These are phyloP conservation scores for Mycena vitilis DNA, from an alignment of 768 basidiomycete species.

Conservation along the genomic window DNA sequence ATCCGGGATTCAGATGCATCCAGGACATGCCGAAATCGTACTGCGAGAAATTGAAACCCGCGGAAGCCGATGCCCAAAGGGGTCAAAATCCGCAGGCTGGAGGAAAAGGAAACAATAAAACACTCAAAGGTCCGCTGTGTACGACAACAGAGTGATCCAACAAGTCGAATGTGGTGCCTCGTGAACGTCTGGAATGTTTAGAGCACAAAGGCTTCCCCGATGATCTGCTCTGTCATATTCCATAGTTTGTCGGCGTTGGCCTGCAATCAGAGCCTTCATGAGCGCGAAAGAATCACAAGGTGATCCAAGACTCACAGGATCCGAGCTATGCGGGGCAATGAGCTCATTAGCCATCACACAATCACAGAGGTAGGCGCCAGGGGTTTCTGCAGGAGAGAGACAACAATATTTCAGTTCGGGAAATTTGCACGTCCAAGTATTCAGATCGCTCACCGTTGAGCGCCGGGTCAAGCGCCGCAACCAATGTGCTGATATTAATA, in stretches of 20 bases:
- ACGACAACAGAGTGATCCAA: too few relatives aligned
- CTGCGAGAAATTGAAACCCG: too few relatives aligned
- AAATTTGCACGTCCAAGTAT: too few relatives aligned
- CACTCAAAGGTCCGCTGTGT: too few relatives aligned
- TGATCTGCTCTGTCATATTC: slow-evolving; percentile 2
- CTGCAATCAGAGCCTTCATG: neutral
- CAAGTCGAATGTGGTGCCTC: too few relatives aligned
- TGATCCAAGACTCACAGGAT: slow-evolving; percentile 16
- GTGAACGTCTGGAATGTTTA: too few relatives aligned
- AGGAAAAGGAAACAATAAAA: too few relatives aligned
- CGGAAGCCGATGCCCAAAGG: too few relatives aligned
- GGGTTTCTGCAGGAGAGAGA: neutral
- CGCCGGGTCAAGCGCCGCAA: slow-evolving; percentile 27
- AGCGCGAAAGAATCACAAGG: neutral
- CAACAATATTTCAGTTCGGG: too few relatives aligned
- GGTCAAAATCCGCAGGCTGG: too few relatives aligned
- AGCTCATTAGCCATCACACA: slow-evolving; percentile 2
- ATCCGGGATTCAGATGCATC: too few relatives aligned
- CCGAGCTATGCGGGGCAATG: slow-evolving; percentile 1
- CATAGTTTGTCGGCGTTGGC: slow-evolving; percentile 16
- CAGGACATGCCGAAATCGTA: too few relatives aligned
- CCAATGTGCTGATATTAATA: slow-evolving; percentile 18
- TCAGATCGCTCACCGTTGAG: slow-evolving; percentile 15
- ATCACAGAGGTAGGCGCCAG: slow-evolving; percentile 18
- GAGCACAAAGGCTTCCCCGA: neutral